phyloP scores from a whole-genome alignment of 2,329 filamentous ascomycete species.

The Podosphaera leucotricha region DNA sequence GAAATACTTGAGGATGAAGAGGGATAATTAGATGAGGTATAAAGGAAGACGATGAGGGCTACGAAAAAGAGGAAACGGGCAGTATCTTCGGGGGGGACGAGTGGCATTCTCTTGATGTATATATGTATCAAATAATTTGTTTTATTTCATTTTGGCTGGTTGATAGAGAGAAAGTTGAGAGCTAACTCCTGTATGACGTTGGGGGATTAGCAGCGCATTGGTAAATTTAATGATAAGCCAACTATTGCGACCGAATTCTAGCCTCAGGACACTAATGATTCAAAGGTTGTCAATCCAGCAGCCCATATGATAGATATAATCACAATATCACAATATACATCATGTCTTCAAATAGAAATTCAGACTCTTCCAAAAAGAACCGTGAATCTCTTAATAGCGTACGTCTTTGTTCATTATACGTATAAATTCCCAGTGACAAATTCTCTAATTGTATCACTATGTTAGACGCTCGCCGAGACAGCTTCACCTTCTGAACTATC shows the following conservation, averaged over 20 bases:
- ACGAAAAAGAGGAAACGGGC: slow-evolving; percentile 12
- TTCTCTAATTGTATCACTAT: slow-evolving; percentile 4
- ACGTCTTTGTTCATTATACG: neutral
- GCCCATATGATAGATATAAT: too few species aligned
- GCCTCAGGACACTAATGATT: too few species aligned
- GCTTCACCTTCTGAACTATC: slow-evolving; percentile 14
- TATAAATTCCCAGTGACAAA: neutral
- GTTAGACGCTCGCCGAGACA: slow-evolving; percentile 8
- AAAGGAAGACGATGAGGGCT: slow-evolving; percentile 15
- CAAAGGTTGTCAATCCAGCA: too few species aligned
- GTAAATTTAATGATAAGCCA: too few species aligned
- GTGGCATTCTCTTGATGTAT: slow-evolving; percentile 8
- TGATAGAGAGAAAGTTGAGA: neutral
- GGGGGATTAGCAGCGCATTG: too few species aligned
- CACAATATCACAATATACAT: too few species aligned
- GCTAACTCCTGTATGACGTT: too few species aligned
- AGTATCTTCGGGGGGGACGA: slow-evolving; percentile 10
- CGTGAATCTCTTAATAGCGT: slow-evolving; percentile 7
- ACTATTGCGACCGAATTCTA: too few species aligned
- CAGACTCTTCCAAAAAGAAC: slow-evolving; percentile 2
- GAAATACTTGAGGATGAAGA: neutral
- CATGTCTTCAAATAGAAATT: neutral
- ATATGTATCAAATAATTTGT: too few species aligned
- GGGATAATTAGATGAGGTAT: slow-evolving; percentile 11
- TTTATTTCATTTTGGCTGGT: neutral